Evolutionary conservation across 2,329 filamentous ascomycete species (phyloP).

Genomic region (Trichoderma guizhouense): DNA sequence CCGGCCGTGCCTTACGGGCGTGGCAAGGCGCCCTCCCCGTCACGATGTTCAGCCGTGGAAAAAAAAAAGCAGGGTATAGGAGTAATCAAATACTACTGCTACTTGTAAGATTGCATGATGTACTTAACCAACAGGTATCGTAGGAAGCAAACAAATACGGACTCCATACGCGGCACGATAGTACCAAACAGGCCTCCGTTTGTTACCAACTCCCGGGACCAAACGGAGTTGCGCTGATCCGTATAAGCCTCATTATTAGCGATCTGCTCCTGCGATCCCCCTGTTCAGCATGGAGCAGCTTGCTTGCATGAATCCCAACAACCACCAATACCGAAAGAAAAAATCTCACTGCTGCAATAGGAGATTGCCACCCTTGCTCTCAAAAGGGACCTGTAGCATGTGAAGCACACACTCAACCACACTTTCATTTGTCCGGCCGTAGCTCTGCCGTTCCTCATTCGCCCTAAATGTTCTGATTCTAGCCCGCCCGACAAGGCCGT

Average conservation of each 20-base stretch:
- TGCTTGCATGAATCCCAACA: conserved; percentile 6
- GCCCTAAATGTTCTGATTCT: not conserved
- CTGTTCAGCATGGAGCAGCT: not conserved
- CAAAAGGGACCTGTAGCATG: not conserved
- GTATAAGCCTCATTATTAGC: conserved; percentile 5
- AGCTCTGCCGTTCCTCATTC: not conserved
- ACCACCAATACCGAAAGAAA: not conserved
- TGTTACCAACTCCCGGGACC: not conserved
- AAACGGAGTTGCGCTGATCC: not conserved
- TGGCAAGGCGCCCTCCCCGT: not conserved
- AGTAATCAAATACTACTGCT: not conserved
- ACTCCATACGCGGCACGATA: not conserved
- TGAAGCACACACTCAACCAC: not conserved
- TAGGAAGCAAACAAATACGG: not conserved
- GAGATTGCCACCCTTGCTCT: not conserved
- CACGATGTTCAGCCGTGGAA: not conserved
- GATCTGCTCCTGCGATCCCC: not conserved
- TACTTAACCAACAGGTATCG: not conserved
- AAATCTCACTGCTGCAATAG: not conserved
- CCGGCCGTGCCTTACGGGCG: conserved; percentile 12
- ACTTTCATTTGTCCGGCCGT: not conserved
- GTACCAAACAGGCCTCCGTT: conserved; percentile 4
- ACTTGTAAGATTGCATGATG: not conserved
- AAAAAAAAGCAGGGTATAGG: not conserved
- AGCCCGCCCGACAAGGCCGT: not conserved